Conservation (phyloP, 2,329 filamentous ascomycete species). For the Calonectria montana region DNA sequence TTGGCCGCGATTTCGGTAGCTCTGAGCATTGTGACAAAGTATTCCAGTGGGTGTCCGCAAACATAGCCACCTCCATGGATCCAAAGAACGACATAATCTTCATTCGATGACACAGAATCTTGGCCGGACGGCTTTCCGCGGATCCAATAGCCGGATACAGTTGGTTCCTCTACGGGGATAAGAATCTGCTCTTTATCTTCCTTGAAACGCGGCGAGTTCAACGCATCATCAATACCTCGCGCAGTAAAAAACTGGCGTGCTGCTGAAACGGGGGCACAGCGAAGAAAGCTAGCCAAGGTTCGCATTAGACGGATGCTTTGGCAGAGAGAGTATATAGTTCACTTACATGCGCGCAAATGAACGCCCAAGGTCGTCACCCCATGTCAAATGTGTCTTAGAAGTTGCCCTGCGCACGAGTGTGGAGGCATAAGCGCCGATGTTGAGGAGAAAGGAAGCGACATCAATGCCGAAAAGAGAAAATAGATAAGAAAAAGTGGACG, state of each 20-base stretch:
- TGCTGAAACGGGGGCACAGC: not conserved
- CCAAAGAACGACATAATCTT: not conserved
- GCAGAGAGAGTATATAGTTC: not conserved
- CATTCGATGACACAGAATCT: not conserved
- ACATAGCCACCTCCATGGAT: not conserved
- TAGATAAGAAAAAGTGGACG: not conserved
- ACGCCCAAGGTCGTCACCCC: not conserved
- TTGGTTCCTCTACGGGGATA: not conserved
- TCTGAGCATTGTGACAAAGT: not conserved
- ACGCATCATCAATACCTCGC: not conserved
- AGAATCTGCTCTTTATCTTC: not conserved
- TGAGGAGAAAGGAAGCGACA: not conserved
- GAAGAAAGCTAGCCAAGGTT: not conserved
- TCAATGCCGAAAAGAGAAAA: constrained; percentile 1
- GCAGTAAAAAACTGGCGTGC: not conserved
- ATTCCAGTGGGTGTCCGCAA: not conserved
- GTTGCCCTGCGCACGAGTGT: not conserved
- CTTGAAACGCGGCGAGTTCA: not conserved
- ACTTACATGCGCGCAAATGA: not conserved
- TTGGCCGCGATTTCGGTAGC: not conserved
- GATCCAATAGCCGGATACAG: not conserved
- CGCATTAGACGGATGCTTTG: not conserved
- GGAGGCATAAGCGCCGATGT: not conserved
- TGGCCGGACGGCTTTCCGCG: not conserved
- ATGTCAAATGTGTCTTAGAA: not conserved